phyloP scores from a whole-genome alignment of 2,329 filamentous ascomycete genomes.

The Hypoxylon sp. region DNA sequence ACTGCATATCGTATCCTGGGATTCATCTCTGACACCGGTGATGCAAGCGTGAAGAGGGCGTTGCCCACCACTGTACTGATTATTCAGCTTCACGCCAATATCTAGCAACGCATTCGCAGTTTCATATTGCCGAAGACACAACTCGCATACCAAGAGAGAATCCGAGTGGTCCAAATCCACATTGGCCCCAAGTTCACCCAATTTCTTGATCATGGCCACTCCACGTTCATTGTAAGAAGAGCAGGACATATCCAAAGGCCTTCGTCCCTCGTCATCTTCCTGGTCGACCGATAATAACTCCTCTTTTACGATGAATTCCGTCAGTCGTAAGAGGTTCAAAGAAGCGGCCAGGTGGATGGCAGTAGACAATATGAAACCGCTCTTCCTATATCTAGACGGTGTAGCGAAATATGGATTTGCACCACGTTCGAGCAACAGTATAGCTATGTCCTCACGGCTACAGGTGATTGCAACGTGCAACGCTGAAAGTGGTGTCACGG shows the following conservation, averaged over 20 bases:
- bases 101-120: conserved; percentile 11
- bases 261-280: background rate
- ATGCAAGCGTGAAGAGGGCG: conserved; percentile 6
- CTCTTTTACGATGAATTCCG: conserved; percentile 3
- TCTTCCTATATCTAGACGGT: no score
- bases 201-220: background rate
- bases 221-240: background rate
- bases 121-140: background rate
- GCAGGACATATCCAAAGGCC: background rate
- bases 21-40: background rate
- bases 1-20: background rate
- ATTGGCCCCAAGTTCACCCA: conserved; percentile 22
- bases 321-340: background rate
- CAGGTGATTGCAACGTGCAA: background rate
- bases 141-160: background rate
- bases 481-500: background rate
- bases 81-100: background rate
- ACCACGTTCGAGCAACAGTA: conserved; percentile 7
- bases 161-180: background rate
- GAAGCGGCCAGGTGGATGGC: conserved; percentile 10
- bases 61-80: no score
- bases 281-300: conserved; percentile 4
- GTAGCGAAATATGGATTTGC: background rate
- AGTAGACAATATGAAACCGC: background rate
- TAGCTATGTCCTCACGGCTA: background rate